These are phyloP conservation scores for Aspergillus ellipticus DNA, from an alignment of 495 filamentous ascomycete species.

Conservation along the genomic window DNA sequence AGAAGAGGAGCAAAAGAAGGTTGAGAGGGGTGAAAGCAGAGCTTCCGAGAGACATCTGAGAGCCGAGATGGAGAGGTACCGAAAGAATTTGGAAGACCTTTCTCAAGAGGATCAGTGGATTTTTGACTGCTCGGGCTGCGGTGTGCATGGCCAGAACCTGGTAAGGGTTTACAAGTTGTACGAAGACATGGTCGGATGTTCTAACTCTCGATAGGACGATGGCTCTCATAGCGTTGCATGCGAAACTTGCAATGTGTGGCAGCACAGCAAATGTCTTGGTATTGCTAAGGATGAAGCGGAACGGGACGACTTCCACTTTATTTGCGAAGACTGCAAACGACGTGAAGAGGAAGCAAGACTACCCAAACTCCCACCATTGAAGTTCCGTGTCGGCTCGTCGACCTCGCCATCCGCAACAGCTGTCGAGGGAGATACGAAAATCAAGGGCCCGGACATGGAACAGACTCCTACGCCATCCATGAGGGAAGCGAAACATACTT, in stretches of 20 bases:
- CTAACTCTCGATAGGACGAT: constrained; percentile 61
- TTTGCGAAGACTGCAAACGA: constrained; percentile 74
- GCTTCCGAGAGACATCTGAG: constrained; percentile 75
- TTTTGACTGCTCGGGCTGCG: constrained; percentile 88
- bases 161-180: constrained; percentile 33
- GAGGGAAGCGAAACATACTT: constrained; percentile 28
- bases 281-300: constrained; percentile 75
- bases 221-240: constrained; percentile 93
- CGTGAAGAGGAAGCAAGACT: constrained; percentile 58
- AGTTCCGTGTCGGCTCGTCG: constrained; percentile 57
- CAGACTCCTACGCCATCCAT: constrained; percentile 20
- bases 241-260: constrained; percentile 93
- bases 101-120: constrained; percentile 83
- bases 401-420: constrained; percentile 37
- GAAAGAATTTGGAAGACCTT: constrained; percentile 67
- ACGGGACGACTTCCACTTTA: constrained; percentile 80
- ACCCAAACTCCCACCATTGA: constrained; percentile 71
- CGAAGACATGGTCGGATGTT: neutral
- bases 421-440: constrained; percentile 19
- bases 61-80: constrained; percentile 70
- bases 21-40: constrained; percentile 58
- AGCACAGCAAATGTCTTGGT: constrained; percentile 86
- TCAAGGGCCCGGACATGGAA: neutral
- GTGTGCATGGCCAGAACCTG: constrained; percentile 77
- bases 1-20: constrained; percentile 69